Evolutionary conservation across 768 basidiomycete species (phyloP).

Genomic region (Leccinum truebloodii): DNA sequence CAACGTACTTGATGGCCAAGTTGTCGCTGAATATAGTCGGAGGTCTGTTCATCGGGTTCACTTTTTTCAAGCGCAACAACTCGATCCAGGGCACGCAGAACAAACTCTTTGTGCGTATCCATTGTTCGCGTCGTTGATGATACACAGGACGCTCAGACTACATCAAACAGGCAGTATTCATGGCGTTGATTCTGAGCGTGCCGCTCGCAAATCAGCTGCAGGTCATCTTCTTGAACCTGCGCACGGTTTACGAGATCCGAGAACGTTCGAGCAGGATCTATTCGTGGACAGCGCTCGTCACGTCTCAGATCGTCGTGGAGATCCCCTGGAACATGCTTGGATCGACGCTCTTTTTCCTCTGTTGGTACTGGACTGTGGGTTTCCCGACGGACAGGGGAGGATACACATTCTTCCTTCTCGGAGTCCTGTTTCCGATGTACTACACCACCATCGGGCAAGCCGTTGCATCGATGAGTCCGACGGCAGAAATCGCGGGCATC

Average conservation of each 20-base stretch:
- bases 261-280: slow-evolving; percentile 68
- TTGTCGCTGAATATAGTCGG: slow-evolving; percentile 52
- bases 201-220: slow-evolving; percentile 66
- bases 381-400: slow-evolving; percentile 54
- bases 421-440: slow-evolving; percentile 57
- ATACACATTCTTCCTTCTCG: slow-evolving; percentile 58
- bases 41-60: slow-evolving; percentile 61
- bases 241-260: slow-evolving; percentile 64
- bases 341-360: slow-evolving; percentile 58
- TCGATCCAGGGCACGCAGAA: slow-evolving; percentile 61
- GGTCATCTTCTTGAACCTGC: slow-evolving; percentile 56
- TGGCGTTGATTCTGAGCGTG: slow-evolving; percentile 51
- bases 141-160: background rate
- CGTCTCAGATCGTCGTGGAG: slow-evolving; percentile 56
- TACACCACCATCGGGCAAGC: slow-evolving; percentile 63
- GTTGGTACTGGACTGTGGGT: slow-evolving; percentile 74
- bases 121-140: background rate
- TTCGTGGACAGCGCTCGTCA: slow-evolving; percentile 59
- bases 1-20: slow-evolving; percentile 63
- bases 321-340: slow-evolving; percentile 63
- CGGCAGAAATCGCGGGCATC: slow-evolving; percentile 58
- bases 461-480: slow-evolving; percentile 61
- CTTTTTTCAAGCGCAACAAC: slow-evolving; percentile 58
- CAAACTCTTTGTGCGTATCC: slow-evolving; percentile 57
- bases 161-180: slow-evolving; percentile 48